Evolutionary conservation across 257 asterid genomes (phyloP).

Genomic region (Fraxinus americana): DNA sequence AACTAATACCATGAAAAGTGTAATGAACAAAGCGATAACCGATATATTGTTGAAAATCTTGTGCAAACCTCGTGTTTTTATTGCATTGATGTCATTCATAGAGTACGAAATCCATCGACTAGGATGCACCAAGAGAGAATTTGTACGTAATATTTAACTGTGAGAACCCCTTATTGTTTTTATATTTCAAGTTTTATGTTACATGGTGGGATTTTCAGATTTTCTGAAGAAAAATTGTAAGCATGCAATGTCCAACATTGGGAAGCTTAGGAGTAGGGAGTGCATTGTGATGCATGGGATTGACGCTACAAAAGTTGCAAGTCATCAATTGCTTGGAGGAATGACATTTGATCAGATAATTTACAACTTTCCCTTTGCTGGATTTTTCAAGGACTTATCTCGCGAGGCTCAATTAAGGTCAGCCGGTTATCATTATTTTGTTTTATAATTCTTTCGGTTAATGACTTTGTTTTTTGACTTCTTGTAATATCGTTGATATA

Average conservation of each 20-base stretch:
- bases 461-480: neutral
- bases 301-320: constrained; percentile 20
- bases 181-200: neutral
- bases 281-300: constrained; percentile 25
- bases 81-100: too few species aligned
- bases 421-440: constrained; percentile 4
- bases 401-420: constrained; percentile 27
- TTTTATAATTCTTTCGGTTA: too few species aligned
- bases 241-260: constrained; percentile 10
- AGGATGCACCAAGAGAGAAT: too few species aligned
- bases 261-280: constrained; percentile 6
- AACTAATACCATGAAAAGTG: too few species aligned
- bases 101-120: too few species aligned
- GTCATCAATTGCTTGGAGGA: neutral
- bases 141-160: too few species aligned
- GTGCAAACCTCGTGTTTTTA: too few species aligned
- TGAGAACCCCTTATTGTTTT: too few species aligned
- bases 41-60: too few species aligned
- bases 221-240: constrained; percentile 20
- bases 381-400: constrained; percentile 27
- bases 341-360: constrained; percentile 17
- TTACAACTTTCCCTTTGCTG: constrained; percentile 40
- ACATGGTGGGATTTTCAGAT: neutral
- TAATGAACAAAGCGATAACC: too few species aligned
- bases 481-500: too few species aligned